These are phyloP conservation scores for Teratosphaeria zuluensis DNA, from an alignment of 2,329 filamentous ascomycete genomes.

Conservation along the genomic window DNA sequence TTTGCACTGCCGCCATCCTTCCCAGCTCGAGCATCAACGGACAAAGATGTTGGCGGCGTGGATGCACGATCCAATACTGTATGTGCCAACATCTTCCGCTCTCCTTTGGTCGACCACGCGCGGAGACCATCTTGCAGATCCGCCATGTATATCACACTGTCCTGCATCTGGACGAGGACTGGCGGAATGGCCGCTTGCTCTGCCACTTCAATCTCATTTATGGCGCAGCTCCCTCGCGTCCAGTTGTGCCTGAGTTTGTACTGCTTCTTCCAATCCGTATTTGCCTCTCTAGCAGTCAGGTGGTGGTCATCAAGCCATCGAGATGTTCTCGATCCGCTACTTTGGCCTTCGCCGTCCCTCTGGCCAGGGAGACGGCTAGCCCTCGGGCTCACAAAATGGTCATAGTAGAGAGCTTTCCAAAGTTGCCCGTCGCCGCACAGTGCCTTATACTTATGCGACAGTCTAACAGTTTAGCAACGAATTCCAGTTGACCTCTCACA, in stretches of 20 bases:
- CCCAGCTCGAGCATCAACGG: slow-evolving; percentile 44
- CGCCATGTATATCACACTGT: slow-evolving; percentile 68
- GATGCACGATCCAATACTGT: slow-evolving; percentile 15
- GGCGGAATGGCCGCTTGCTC: slow-evolving; percentile 45
- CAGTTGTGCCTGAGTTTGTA: slow-evolving; percentile 89
- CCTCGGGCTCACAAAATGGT: slow-evolving; percentile 73
- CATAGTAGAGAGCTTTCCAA: slow-evolving; percentile 85
- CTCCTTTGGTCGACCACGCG: slow-evolving; percentile 61
- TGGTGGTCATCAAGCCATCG: slow-evolving; percentile 54
- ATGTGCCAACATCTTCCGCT: slow-evolving; percentile 50
- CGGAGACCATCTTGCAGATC: slow-evolving; percentile 61
- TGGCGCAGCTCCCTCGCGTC: slow-evolving; percentile 69
- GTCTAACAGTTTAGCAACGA: slow-evolving; percentile 40
- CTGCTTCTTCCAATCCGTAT: slow-evolving; percentile 74
- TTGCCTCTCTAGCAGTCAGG: slow-evolving; percentile 40
- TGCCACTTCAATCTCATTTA: slow-evolving; percentile 64
- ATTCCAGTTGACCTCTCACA: background rate
- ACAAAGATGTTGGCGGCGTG: slow-evolving; percentile 50
- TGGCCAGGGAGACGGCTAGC: slow-evolving; percentile 66
- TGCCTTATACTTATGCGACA: slow-evolving; percentile 66
- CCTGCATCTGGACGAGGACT: slow-evolving; percentile 65
- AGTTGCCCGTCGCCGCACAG: slow-evolving; percentile 75
- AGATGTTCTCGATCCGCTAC: slow-evolving; percentile 47
- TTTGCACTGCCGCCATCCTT: slow-evolving; percentile 17
- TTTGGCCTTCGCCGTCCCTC: slow-evolving; percentile 34